Base-by-base conservation (phyloP, 805 yeast species). In the Candida sonorensis region DNA sequence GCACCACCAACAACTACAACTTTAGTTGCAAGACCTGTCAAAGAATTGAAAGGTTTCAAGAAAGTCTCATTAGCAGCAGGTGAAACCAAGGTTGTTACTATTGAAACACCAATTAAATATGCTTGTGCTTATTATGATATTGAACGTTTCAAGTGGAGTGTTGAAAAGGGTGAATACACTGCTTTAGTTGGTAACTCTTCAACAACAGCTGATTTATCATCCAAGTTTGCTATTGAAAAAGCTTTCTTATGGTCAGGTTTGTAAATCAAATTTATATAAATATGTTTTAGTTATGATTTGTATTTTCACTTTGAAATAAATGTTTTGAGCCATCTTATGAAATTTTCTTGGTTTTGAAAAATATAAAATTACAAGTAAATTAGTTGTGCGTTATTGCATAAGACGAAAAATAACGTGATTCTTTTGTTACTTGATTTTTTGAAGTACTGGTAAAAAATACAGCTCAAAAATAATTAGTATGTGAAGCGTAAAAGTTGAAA, bases 41-140 rank as follows among this genome's bases (percentile, higher is more conserved):
- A 75, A 53, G 81, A 76, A 43, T 60, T 76, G 51, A 74, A 71
- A 51, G 77, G 67, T 15, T 76, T 70, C 47, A 66, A 54, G 15
- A 75, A 76, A 51, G 66, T 70, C 10, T 5, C 5, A 8, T 31
- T 31, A 15, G 28, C 17, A 24, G 18, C 27, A 9, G 33, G 33
- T 30, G 68, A 65, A 42, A 34, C 61, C 8, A 53, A 54, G 33
- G 46, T 53, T 1, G 72, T 66, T 12, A 35, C 43, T 1, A 42
- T 75, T 20, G 43, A 40, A 11, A 41, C 71, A 16, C 61, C 66
- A 1, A 33, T 69, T 33, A 69, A 68, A 44, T 74, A 73, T 38
- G 71, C 73, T 16, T 61, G 71, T 10, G 72, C 80, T 0, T 75
- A 57, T 57, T 77, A 67, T 57, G 71, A 77, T 37, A 71, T 60